phyloP scores from a whole-genome alignment of 805 yeast genomes.

The Metschnikowia proteae region DNA sequence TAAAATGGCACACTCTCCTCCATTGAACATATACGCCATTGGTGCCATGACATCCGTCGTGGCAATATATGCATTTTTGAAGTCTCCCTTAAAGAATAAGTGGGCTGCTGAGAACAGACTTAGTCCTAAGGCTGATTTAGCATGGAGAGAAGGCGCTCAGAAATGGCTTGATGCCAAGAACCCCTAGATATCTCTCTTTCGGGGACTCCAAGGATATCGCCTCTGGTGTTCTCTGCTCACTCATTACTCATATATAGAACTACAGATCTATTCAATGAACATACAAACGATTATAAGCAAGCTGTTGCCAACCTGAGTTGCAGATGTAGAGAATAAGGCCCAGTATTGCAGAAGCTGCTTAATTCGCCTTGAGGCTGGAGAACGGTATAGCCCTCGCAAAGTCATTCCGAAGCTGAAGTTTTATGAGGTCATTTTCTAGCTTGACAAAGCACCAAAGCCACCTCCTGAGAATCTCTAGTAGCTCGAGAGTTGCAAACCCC shows the following conservation, averaged over 20 bases:
- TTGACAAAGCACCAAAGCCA: conserved; percentile 88
- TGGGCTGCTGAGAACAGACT: conserved; percentile 41
- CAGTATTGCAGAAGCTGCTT: neutral
- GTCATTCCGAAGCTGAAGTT: conserved; percentile 22
- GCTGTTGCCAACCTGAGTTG: neutral
- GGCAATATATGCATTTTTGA: conserved; percentile 33
- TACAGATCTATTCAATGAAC: conserved; percentile 1
- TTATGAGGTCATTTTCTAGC: conserved; percentile 68
- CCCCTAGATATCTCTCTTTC: neutral
- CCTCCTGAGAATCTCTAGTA: conserved; percentile 75
- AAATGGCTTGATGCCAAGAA: conserved; percentile 36
- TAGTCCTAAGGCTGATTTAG: conserved; percentile 46
- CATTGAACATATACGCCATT: conserved; percentile 37
- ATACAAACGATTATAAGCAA: neutral
- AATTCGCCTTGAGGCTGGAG: conserved; percentile 9
- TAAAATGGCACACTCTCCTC: conserved; percentile 35
- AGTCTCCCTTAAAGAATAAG: conserved; percentile 42
- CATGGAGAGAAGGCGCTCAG: conserved; percentile 45
- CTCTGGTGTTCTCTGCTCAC: neutral
- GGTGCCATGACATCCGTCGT: conserved; percentile 42
- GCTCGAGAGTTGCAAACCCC: conserved; percentile 65
- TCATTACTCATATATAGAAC: conserved; percentile 2
- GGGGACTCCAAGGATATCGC: neutral
- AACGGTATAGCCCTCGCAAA: conserved; percentile 15
- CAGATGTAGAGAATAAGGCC: neutral